Conservation (phyloP, 257 asterid species). For the Euphrasia confusa region DNA sequence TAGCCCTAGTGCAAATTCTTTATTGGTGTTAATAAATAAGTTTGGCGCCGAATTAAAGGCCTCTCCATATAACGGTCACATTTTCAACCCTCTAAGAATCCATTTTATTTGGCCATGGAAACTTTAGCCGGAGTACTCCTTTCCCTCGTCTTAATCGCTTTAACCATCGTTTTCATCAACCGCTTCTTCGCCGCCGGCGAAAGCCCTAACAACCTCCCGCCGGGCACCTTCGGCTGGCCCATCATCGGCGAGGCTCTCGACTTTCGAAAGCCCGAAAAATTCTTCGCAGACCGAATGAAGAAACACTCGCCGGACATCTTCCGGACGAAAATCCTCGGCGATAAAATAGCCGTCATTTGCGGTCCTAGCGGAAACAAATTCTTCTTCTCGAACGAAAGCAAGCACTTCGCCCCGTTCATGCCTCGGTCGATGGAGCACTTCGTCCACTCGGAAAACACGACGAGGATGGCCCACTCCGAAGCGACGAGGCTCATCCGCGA, state of each 20-base stretch:
- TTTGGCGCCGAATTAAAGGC: no score
- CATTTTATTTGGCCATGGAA: no score
- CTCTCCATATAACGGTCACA: no score
- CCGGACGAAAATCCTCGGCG: constrained; percentile 64
- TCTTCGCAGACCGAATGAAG: constrained; percentile 52
- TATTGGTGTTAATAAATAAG: no score
- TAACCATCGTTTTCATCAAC: no score
- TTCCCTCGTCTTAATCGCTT: no score
- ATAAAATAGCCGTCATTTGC: constrained; percentile 65
- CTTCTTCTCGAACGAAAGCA: constrained; percentile 61
- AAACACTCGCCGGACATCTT: constrained; percentile 55
- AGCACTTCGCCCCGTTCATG: constrained; percentile 50
- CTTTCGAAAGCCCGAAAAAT: constrained; percentile 56
- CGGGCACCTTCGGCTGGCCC: constrained; percentile 81
- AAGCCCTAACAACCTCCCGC: constrained; percentile 40
- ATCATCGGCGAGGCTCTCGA: constrained; percentile 50
- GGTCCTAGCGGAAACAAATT: constrained; percentile 70
- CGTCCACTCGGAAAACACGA: constrained; percentile 35
- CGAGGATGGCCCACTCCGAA: no score
- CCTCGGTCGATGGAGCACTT: constrained; percentile 58
- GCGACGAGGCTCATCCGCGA: no score
- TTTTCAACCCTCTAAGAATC: no score
- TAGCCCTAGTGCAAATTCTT: no score
- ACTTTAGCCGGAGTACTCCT: no score
- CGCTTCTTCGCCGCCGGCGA: neutral